Evolutionary conservation across 2,329 filamentous ascomycete genomes (phyloP).

Genomic region (Phaeoacremonium minimum): DNA sequence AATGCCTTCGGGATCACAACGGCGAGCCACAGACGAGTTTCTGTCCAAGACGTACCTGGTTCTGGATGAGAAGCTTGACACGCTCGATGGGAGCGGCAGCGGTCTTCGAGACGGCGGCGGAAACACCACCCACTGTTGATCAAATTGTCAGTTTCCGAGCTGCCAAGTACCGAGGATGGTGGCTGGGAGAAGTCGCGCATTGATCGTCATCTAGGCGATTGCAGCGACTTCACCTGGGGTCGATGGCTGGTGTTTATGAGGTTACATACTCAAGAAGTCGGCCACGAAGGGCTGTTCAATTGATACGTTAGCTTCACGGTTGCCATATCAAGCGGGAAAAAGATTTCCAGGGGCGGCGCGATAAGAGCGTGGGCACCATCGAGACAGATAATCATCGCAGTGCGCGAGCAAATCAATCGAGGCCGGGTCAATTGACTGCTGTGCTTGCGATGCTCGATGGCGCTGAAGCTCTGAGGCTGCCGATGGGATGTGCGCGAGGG

Average conservation of each 20-base stretch:
- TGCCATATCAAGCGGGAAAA: no score
- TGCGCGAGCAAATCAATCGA: no score
- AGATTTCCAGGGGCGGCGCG: no score
- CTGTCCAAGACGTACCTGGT: constrained; percentile 88
- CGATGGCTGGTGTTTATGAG: constrained; percentile 7
- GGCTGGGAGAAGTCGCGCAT: no score
- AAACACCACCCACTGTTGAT: constrained; percentile 94
- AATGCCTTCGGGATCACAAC: not conserved
- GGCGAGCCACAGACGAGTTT: no score
- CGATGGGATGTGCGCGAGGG: constrained; percentile 3
- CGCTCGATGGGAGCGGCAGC: constrained; percentile 99
- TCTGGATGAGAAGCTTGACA: constrained; percentile 99
- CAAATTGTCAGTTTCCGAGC: constrained; percentile 13
- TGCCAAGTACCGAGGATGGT: no score
- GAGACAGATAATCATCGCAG: no score
- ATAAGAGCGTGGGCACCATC: no score
- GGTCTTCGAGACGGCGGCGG: constrained; percentile 99
- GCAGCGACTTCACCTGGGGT: no score
- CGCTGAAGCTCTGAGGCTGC: not conserved
- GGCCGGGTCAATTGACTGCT: no score
- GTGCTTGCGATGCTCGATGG: no score
- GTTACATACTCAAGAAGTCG: constrained; percentile 94
- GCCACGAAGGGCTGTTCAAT: constrained; percentile 77
- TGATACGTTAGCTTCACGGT: constrained; percentile 2
- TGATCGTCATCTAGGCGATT: no score